Base-by-base conservation (phyloP, 768 basidiomycete genomes). In the Trametes elegans region DNA sequence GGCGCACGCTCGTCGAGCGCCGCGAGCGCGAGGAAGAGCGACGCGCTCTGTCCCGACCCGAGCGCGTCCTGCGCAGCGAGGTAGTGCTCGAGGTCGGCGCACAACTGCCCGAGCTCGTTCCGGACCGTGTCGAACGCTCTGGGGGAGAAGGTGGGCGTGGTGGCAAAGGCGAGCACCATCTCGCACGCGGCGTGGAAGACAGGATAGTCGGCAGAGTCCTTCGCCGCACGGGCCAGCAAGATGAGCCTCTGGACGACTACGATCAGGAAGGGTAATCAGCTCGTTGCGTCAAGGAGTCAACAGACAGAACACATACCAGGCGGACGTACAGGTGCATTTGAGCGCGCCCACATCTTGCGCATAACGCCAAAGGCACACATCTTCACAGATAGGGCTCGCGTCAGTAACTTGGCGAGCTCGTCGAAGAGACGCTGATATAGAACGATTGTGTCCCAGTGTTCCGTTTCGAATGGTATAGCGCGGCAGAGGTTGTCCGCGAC, bases 401-500 rank as follows among this genome's bases (percentile, higher is more conserved):
- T 16, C 2, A 49, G 41, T 14, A 49, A 36, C n/a, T 32, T 32
- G 2, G 54, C 45, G 3, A 55, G 47, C 26, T 26, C 34, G 4
- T 43, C 38, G 34, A 55, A 55, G 1, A 55, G 34, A 0, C 54
- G 47, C 24, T 57, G 53, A 26, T 58, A 63, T 3, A 63, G 35
- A 10, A 21, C 11, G 5, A 31, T 27, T 3, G 55, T 47, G 21
- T 55, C 50, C 0, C 44, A 49, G 21, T 60, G 56, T 14, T 51
- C 59, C 2, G 29, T 18, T 31, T 58, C 54, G 45, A 63, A 58
- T 8, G 56, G 62, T 10, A 56, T 60, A 2, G 57, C 59, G 0
- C 40, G 49, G 18, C 62, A 63, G 0, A 63, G 41, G 16, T 44
- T 31, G 1, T 58, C 32, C 1, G 55, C 50, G 11, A 59, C 7